These are phyloP conservation scores for Lentinula raphanica DNA, from an alignment of 768 basidiomycete genomes.

Conservation along the genomic window DNA sequence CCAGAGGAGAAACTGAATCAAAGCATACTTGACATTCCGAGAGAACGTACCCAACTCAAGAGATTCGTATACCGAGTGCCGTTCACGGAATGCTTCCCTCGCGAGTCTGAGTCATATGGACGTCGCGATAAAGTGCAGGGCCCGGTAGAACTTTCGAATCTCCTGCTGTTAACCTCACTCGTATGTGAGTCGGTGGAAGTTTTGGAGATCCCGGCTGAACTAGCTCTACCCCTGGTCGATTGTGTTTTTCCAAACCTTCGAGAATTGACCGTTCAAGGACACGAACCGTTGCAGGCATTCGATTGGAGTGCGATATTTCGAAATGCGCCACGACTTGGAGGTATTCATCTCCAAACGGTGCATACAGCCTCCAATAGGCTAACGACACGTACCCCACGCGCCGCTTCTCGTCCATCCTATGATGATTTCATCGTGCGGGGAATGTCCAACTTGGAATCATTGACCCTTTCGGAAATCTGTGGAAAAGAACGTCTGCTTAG, in stretches of 20 bases:
- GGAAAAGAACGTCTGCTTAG: neutral
- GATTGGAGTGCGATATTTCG: conserved; percentile 4
- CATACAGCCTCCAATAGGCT: too few species aligned
- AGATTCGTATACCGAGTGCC: conserved; percentile 6
- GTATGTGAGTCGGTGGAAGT: neutral
- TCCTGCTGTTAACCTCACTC: neutral
- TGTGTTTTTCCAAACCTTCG: neutral
- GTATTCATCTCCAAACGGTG: neutral
- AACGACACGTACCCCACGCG: neutral
- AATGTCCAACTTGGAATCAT: neutral
- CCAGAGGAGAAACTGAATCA: neutral
- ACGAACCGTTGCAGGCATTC: neutral
- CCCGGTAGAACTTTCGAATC: conserved; percentile 1
- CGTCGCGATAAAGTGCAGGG: conserved; percentile 6
- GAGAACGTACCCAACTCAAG: neutral
- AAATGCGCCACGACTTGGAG: neutral
- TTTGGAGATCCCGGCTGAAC: conserved; percentile 5
- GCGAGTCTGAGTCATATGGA: conserved; percentile 3
- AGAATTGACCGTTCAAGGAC: neutral
- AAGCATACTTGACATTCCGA: neutral
- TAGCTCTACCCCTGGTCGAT: neutral
- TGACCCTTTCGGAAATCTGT: neutral
- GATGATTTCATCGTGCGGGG: neutral
- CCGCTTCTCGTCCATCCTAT: neutral
- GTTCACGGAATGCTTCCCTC: conserved; percentile 6